Evolutionary conservation across 1,284 basidiomycete species (phyloP), one percentile per base, ranked within the genome.

Genomic region (Cutaneotrichosporon cutaneum): DNA sequence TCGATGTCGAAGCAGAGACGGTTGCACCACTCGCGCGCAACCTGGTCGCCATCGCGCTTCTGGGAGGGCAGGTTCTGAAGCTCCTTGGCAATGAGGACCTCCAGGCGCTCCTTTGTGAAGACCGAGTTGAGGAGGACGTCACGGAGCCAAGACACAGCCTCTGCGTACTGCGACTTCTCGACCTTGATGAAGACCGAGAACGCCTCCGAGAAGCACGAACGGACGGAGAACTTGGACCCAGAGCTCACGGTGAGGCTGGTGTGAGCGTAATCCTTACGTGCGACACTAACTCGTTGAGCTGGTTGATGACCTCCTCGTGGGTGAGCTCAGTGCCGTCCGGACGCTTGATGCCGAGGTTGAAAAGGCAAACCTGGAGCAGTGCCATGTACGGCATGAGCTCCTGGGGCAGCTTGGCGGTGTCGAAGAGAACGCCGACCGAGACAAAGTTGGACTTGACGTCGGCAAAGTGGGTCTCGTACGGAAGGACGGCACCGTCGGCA

Each of bases 381-480:
- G 86, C 86, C 48, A 94, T 82, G 70, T 91, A 87, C 87, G 90
- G 89, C 69, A 89, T 85, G 36, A 95, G 84, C 35, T 85, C 82
- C 61, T 88, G 76, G 0, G 91, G 88, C 6, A 95, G 77, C 44
- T 84, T 83, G 22, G 83, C 84, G 39, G 92, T 82, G 21, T 94
- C 92, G 70, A 94, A 85, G 64, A 88, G 85, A 8, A 89, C 90
- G 65, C 89, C 85, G 42, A 98, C 80, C 22, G 86, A 85, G 63
- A 98, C 87, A 76, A 99, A 99, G 73, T 94, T 90, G 8, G 94
- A 98, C 88, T 90, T 85, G 57, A 92, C 89, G 74, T 90, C 87
- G 68, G 92, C 90, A 73, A 92, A 99, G 74, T 98, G 90, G 2
- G 95, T 85, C 75, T 94, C 95, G 82, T 94, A 95, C 0, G 95